A percentile compares a stretch with the other conserved stretches of the same genome.
Evolutionary conservation across 495 filamentous ascomycete genomes (phyloP).

Genomic region (Aspergillus affinis): DNA sequence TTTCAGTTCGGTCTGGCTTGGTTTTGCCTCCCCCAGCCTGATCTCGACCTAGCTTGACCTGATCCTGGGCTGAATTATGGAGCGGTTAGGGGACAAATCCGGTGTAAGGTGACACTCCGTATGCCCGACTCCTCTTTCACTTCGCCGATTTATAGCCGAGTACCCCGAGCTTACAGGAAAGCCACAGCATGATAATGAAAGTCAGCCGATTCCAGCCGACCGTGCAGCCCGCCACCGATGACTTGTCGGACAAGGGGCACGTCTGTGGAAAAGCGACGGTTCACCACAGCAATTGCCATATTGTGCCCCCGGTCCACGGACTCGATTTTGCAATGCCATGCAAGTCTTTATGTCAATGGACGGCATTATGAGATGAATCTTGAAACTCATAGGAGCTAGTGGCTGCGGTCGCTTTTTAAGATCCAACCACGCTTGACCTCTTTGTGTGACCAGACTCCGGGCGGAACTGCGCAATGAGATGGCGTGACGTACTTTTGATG

Average conservation of each 20-base stretch:
- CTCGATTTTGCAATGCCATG: not conserved
- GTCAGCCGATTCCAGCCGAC: not conserved
- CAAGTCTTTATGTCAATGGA: not conserved
- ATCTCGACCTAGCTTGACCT: not conserved
- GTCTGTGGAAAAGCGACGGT: too few relatives aligned
- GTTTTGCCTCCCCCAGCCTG: not conserved
- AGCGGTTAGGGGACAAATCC: not conserved
- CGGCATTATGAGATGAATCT: not conserved
- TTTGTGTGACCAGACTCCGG: slow-evolving; percentile 4
- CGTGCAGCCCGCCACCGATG: not conserved
- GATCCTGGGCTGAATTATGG: not conserved
- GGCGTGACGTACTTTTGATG: slow-evolving; percentile 1
- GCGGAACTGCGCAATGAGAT: slow-evolving; percentile 4
- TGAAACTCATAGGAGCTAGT: not conserved
- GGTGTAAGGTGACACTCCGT: not conserved
- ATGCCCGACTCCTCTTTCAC: not conserved
- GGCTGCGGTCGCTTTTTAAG: not conserved
- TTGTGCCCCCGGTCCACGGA: not conserved
- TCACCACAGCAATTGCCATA: not conserved
- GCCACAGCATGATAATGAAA: not conserved
- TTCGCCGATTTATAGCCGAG: not conserved
- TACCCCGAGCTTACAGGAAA: not conserved
- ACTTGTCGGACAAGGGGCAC: not conserved
- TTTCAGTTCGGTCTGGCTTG: not conserved
- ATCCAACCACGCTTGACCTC: not conserved